Conservation (phyloP, 257 asterid genomes). For the Plantago ovata region DNA sequence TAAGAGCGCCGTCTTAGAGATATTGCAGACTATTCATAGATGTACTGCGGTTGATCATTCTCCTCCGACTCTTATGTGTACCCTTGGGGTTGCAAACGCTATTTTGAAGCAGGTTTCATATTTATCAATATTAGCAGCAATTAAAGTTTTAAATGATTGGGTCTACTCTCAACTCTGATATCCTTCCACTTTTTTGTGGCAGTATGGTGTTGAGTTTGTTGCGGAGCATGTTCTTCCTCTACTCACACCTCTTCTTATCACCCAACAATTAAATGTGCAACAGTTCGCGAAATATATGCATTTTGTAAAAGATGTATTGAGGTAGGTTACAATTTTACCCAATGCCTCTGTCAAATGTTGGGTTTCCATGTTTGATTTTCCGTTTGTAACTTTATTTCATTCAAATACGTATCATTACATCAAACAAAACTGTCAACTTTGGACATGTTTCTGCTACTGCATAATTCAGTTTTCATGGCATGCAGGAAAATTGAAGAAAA, state of each 20-base stretch:
- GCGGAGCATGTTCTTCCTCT: conserved; percentile 90
- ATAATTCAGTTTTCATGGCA: background rate
- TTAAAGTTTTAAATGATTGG: conserved; percentile 6
- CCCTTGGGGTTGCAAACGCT: conserved; percentile 92
- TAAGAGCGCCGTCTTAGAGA: conserved; percentile 64
- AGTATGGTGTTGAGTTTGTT: conserved; percentile 89
- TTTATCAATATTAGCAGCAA: conserved; percentile 5
- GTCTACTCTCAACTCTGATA: conserved; percentile 11
- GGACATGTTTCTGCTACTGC: background rate
- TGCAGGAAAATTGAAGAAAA: conserved; percentile 94
- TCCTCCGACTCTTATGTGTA: conserved; percentile 99
- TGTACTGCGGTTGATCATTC: conserved; percentile 98
- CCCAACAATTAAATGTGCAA: conserved; percentile 93
- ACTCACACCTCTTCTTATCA: conserved; percentile 76
- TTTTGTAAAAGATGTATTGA: conserved; percentile 82
- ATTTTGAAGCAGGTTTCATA: conserved; percentile 77
- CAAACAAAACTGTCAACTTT: background rate
- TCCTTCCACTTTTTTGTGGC: conserved; percentile 32
- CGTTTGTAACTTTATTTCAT: background rate
- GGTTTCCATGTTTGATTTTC: background rate
- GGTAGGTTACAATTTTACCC: conserved; percentile 39
- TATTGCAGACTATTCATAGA: conserved; percentile 84
- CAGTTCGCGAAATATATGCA: conserved; percentile 97
- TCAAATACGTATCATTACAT: background rate
- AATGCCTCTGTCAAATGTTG: background rate